Conservation (phyloP, 2,329 filamentous ascomycete species). For the Botrytis medusae region DNA sequence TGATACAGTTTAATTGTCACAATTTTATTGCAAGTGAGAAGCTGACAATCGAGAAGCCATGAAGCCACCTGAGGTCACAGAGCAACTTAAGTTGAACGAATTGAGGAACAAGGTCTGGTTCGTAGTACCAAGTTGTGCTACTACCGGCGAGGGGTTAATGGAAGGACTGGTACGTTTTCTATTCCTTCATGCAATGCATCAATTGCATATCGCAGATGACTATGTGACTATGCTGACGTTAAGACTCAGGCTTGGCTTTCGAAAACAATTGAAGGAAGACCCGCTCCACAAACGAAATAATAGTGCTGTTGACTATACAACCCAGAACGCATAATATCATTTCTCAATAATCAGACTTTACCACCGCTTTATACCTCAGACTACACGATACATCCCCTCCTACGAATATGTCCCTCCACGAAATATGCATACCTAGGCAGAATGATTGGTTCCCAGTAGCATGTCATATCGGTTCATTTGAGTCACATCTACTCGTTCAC, state of each 20-base stretch:
- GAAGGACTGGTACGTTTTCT: slow-evolving; percentile 64
- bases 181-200: neutral
- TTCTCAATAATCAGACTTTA: neutral
- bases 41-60: slow-evolving; percentile 55
- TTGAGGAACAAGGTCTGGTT: slow-evolving; percentile 85
- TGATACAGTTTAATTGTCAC: slow-evolving; percentile 25
- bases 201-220: neutral
- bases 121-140: slow-evolving; percentile 80
- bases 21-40: too few species aligned
- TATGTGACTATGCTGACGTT: slow-evolving; percentile 9
- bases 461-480: neutral
- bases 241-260: slow-evolving; percentile 66
- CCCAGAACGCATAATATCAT: neutral
- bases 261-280: slow-evolving; percentile 72
- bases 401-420: slow-evolving; percentile 12
- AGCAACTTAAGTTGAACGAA: slow-evolving; percentile 71
- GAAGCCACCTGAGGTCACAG: slow-evolving; percentile 77
- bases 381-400: neutral
- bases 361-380: neutral
- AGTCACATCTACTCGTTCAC: neutral
- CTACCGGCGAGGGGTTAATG: slow-evolving; percentile 75
- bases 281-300: slow-evolving; percentile 33
- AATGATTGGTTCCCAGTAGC: neutral
- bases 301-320: neutral
- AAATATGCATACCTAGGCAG: slow-evolving; percentile 2